Base-by-base conservation (phyloP, 2,329 filamentous ascomycete genomes). In the Chaetomiaceae sp. region DNA sequence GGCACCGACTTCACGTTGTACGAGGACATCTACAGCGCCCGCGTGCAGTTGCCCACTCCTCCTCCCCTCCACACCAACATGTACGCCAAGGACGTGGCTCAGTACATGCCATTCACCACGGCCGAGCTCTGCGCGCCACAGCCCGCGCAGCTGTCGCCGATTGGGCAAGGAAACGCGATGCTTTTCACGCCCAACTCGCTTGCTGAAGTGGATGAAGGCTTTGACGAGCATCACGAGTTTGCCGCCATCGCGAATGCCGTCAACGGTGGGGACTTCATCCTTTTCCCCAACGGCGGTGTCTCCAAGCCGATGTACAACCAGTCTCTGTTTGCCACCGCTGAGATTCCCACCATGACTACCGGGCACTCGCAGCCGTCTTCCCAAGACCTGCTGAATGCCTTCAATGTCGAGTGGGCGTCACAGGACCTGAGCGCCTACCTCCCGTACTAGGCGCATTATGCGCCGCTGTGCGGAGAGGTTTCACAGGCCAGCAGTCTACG, bases 121-220 rank as follows among this genome's bases (percentile, higher is more conserved):
- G 57, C 64, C 6, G 65, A 71, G 12, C 56, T 72, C 33, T 68
- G 64, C 57, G 67, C 66, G 26, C 65, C 66, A n/a, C 61, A 59
- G 48, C 56, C 57, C 26, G 63, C 67, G 26, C 82, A 86, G 50
- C 75, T 88, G 51, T 88, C 84, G 3, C 83, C 84, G 8, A 72
- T 74, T 44, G 84, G 81, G 5, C 83, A 87, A 57, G 74, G 76
- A 29, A 81, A 84, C 49, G 69, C 80, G 1, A 85, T 86, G 68
- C 73, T 88, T 26, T 84, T 75, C 65, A 84, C 84, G 9, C 81
- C 84, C 38, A 73, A 74, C 34, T 82, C 81, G 0, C 64, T 80
- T 49, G 68, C 70, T 15, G 75, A 79, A 19, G 71, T 80, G 20
- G 84, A 88, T 50, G 83, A 88, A 57, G 76, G 74, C 32, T 85